Conservation (phyloP, 192 early-diverging fungal genomes). For the Podila clonocystis region DNA sequence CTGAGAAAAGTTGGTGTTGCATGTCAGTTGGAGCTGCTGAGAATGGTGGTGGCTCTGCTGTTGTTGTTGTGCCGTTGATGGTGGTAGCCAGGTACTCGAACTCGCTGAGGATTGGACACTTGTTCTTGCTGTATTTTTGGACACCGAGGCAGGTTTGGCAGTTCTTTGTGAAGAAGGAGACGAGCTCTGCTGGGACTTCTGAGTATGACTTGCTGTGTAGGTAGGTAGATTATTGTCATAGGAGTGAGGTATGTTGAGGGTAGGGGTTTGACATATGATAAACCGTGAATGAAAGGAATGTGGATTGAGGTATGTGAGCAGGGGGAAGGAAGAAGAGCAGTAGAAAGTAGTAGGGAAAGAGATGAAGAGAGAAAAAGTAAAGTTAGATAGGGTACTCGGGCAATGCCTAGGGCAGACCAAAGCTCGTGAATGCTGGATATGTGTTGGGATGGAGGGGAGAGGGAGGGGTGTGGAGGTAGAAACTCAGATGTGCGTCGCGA, state of each 20-base stretch:
- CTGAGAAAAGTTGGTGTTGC: too few relatives aligned
- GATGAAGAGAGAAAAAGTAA: neutral
- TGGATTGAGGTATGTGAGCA: neutral
- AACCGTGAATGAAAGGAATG: neutral
- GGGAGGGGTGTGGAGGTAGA: neutral
- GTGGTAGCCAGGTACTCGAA: constrained; percentile 30
- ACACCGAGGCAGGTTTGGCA: constrained; percentile 51
- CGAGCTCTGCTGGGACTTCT: constrained; percentile 44
- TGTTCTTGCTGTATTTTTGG: constrained; percentile 51
- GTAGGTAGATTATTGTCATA: neutral
- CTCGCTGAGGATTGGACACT: constrained; percentile 43
- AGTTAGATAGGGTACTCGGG: neutral
- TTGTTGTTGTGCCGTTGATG: constrained; percentile 33
- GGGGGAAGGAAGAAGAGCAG: neutral
- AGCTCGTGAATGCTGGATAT: too few relatives aligned
- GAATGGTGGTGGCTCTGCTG: too few relatives aligned
- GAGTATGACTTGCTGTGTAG: constrained; percentile 50
- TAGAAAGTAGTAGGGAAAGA: neutral
- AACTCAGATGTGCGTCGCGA: neutral
- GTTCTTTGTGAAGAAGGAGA: constrained; percentile 51
- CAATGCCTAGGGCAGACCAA: too few relatives aligned
- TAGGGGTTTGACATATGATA: neutral
- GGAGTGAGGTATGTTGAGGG: neutral
- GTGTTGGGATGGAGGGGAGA: too few relatives aligned
- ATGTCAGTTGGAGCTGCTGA: too few relatives aligned